Percentiles rank a stretch among this genome's conserved stretches.
These are phyloP conservation scores for Hypseocharis bilobata DNA, from an alignment of 441 rosid species.

Conservation along the genomic window DNA sequence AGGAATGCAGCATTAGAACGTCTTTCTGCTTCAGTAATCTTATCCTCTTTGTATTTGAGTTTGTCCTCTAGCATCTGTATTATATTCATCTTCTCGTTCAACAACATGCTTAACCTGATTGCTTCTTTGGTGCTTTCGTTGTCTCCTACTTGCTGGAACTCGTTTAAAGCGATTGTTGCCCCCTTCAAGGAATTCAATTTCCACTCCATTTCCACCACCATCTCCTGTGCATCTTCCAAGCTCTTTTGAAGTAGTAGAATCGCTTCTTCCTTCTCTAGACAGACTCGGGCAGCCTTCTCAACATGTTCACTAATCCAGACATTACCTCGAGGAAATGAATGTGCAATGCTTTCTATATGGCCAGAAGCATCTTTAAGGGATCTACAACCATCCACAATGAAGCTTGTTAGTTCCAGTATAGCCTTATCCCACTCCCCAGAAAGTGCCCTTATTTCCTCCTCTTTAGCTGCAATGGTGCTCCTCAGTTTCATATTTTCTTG, in stretches of 20 bases:
- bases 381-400: slow-evolving; percentile 77
- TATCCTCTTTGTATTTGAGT: slow-evolving; percentile 32
- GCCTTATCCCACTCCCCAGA: slow-evolving; percentile 79
- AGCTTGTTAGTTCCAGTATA: slow-evolving; percentile 68
- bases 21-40: slow-evolving; percentile 40
- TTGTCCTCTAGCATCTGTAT: slow-evolving; percentile 34
- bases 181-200: slow-evolving; percentile 64
- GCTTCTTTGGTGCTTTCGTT: slow-evolving; percentile 34
- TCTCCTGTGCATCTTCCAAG: slow-evolving; percentile 76
- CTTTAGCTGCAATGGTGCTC: slow-evolving; percentile 46
- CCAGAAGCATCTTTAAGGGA: slow-evolving; percentile 74
- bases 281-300: slow-evolving; percentile 67
- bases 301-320: slow-evolving; percentile 55
- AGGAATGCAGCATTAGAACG: slow-evolving; percentile 39
- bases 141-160: slow-evolving; percentile 32
- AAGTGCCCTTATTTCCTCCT: slow-evolving; percentile 43
- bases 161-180: slow-evolving; percentile 57
- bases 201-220: slow-evolving; percentile 64
- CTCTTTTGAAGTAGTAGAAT: slow-evolving; percentile 64
- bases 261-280: slow-evolving; percentile 74
- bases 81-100: slow-evolving; percentile 39
- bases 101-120: slow-evolving; percentile 26
- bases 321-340: slow-evolving; percentile 64
- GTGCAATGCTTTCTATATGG: slow-evolving; percentile 53
- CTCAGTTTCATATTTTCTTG: slow-evolving; percentile 52